A percentile compares a stretch with the other conserved stretches of the same genome.
These are phyloP conservation scores for Perilla frutescens DNA, from an alignment of 257 asterid genomes.

Conservation along the genomic window DNA sequence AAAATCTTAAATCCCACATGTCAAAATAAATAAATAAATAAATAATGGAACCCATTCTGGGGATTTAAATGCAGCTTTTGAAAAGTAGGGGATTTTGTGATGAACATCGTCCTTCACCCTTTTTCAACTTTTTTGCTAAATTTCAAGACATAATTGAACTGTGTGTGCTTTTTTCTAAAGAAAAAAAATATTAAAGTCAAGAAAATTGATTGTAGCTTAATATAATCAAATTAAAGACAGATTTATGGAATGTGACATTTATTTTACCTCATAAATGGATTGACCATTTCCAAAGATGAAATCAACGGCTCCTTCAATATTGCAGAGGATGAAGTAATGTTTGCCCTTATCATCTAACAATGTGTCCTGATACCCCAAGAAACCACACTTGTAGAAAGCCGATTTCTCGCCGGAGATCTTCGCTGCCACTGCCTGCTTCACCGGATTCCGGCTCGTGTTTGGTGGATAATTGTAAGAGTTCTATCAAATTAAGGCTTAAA, in stretches of 20 bases:
- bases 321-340: slow-evolving; percentile 63
- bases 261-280: slow-evolving; percentile 70
- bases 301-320: slow-evolving; percentile 73
- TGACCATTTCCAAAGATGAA: slow-evolving; percentile 83
- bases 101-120: neutral
- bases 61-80: neutral
- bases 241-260: neutral
- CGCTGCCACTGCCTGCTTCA: slow-evolving; percentile 57
- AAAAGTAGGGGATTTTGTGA: neutral
- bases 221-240: neutral
- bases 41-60: neutral
- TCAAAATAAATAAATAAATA: too few species aligned
- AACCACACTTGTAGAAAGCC: slow-evolving; percentile 55
- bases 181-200: neutral
- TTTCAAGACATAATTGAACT: neutral
- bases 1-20: too few species aligned
- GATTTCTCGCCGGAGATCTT: slow-evolving; percentile 63
- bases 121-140: neutral
- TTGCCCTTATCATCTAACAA: slow-evolving; percentile 75
- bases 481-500: slow-evolving; percentile 30
- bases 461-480: slow-evolving; percentile 67
- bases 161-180: neutral
- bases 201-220: neutral
- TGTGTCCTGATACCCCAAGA: slow-evolving; percentile 73
- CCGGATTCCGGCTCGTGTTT: slow-evolving; percentile 28